Base-by-base conservation (phyloP, 2,329 filamentous ascomycete genomes). In the Diaporthe australafricana region DNA sequence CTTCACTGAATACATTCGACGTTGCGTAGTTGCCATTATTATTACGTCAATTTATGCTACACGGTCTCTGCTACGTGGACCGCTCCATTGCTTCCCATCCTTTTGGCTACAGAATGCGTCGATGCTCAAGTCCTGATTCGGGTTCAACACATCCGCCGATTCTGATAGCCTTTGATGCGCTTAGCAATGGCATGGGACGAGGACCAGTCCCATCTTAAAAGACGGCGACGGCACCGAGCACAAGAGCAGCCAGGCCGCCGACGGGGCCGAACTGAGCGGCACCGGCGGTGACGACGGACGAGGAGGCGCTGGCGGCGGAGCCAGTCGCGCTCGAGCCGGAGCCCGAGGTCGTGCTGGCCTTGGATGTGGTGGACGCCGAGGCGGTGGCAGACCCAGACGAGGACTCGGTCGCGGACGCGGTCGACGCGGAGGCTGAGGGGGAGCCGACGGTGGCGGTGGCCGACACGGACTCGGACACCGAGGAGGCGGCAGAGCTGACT, bases 201-300 rank as follows among this genome's bases (percentile, higher is more conserved):
- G 27, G 20, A 6, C 27, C 11, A 14, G 16, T 30, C 30, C 12
- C 14, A 20, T 5, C 16, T 38, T 65, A 65, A 30, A 65, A 50
- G 45, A 50, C 6, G 45, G 60, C 60, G 20, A 65, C 11, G 35
- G 60, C 60, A 27, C 60, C 60, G 30, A 65, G 60, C n/a, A 65
- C 7, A n/a, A 65, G 22, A 38, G 60, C 60, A 50, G 60, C 60
- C 20, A 65, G 45, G 60, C 60, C 60, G 45, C 45, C 35, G 45
- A 65, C 45, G 60, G 60, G 50, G 30, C 60, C 60, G 60, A n/a
- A 38, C 60, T 65, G 60, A 12, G 60, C 60, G 20, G 60, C 60
- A 50, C 60, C 60, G 7, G 60, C 60, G 20, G 60, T 65, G 42
- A 65, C 60, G 12, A 27, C 60, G 42, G 20, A 48, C 27, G 60